A percentile compares a stretch with the other conserved stretches of the same genome.
Conservation (phyloP, 2,329 filamentous ascomycete genomes). For the Penicillium sp. region DNA sequence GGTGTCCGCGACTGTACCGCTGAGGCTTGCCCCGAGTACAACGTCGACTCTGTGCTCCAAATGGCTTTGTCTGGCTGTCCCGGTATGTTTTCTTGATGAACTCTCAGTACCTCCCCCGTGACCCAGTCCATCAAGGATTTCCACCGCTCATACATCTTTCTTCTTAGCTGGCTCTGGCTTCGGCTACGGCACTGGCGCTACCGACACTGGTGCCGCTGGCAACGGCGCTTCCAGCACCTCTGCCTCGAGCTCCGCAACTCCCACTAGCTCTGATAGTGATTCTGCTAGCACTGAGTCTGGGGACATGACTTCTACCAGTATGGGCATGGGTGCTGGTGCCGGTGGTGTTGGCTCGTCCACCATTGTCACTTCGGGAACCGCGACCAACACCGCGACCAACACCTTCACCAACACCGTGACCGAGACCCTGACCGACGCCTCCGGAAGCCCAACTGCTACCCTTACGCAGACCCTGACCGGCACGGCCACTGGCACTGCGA, state of each 20-base stretch:
- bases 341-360: conserved; percentile 7
- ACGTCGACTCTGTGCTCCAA: conserved; percentile 27
- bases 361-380: conserved; percentile 4
- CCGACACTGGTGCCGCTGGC: conserved; percentile 3
- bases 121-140: not conserved
- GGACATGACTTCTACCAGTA: not conserved
- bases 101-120: no score
- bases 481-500: conserved; percentile 8
- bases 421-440: conserved; percentile 18
- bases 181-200: conserved; percentile 9
- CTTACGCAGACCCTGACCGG: not conserved
- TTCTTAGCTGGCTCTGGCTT: conserved; percentile 6
- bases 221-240: conserved; percentile 3
- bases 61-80: conserved; percentile 35
- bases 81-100: conserved; percentile 10
- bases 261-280: conserved; percentile 7
- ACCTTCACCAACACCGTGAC: conserved; percentile 3
- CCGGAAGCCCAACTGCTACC: conserved; percentile 21
- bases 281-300: not conserved
- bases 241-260: conserved; percentile 8
- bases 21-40: conserved; percentile 39
- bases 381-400: conserved; percentile 5
- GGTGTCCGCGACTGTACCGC: conserved; percentile 44
- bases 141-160: conserved; percentile 4
- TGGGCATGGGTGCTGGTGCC: conserved; percentile 7